These are phyloP conservation scores for Solioccasus polychromus DNA, from an alignment of 768 basidiomycete species.

Conservation along the genomic window DNA sequence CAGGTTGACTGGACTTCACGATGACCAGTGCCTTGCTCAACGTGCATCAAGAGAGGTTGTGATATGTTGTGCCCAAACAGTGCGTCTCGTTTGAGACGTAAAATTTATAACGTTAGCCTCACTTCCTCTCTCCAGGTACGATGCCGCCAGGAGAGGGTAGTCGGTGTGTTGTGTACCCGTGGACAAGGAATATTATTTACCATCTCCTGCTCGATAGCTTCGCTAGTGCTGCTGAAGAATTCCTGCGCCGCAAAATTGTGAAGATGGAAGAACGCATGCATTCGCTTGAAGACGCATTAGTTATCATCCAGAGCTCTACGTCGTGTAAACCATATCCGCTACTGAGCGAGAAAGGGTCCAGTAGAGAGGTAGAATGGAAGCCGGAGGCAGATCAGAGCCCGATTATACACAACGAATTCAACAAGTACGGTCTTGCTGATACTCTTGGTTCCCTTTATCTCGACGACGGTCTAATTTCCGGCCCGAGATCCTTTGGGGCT, in stretches of 20 bases:
- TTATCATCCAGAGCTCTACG: slow-evolving; percentile 41
- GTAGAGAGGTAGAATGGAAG: slow-evolving; percentile 31
- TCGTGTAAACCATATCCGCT: slow-evolving; percentile 43
- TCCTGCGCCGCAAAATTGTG: slow-evolving; percentile 45
- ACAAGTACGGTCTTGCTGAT: slow-evolving; percentile 29
- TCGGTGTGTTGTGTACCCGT: slow-evolving; percentile 34
- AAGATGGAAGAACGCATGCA: slow-evolving; percentile 50
- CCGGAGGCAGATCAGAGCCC: slow-evolving; percentile 8
- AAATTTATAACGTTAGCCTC: background rate
- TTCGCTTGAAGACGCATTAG: slow-evolving; percentile 53
- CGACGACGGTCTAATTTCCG: slow-evolving; percentile 28
- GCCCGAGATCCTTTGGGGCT: slow-evolving; percentile 38
- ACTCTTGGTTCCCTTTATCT: slow-evolving; percentile 45
- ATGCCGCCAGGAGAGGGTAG: slow-evolving; percentile 56
- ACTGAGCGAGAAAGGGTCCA: slow-evolving; percentile 23
- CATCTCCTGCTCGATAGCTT: slow-evolving; percentile 33
- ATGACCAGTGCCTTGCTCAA: slow-evolving; percentile 35
- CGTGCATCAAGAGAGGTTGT: slow-evolving; percentile 53
- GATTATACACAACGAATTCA: slow-evolving; percentile 6
- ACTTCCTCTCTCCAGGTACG: slow-evolving; percentile 35
- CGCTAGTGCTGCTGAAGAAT: slow-evolving; percentile 51
- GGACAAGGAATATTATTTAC: background rate
- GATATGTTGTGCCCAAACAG: slow-evolving; percentile 49
- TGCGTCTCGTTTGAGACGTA: slow-evolving; percentile 23
- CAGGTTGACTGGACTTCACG: too few relatives aligned